Percentiles rank a stretch among this genome's conserved stretches.
phyloP scores from a whole-genome alignment of 2,329 filamentous ascomycete species.

The Hypoxylon sp. region DNA sequence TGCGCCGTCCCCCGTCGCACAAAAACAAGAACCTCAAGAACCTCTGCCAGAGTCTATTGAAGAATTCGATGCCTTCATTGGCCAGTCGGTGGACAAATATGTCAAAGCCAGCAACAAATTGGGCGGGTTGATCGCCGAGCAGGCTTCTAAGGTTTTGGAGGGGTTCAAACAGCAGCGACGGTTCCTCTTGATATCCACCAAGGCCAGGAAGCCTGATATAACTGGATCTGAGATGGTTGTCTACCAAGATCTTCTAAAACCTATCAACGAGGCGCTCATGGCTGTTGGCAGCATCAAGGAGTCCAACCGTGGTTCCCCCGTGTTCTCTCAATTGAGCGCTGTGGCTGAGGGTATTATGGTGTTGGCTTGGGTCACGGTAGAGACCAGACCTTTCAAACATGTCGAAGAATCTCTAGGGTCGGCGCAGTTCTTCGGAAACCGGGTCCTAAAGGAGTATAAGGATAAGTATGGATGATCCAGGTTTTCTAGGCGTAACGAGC shows the following conservation, averaged over 20 bases:
- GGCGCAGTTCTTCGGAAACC: constrained; percentile 94
- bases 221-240: constrained; percentile 70
- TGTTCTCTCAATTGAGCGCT: constrained; percentile 86
- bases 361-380: constrained; percentile 90
- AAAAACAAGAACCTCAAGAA: constrained; percentile 62
- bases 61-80: constrained; percentile 87
- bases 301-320: constrained; percentile 79
- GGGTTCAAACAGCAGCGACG: constrained; percentile 88
- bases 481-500: background rate
- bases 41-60: constrained; percentile 82
- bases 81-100: constrained; percentile 81
- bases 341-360: constrained; percentile 92
- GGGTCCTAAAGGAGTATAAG: constrained; percentile 91
- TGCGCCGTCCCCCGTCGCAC: constrained; percentile 52
- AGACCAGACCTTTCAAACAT: constrained; percentile 85
- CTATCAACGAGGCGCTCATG: constrained; percentile 86
- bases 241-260: constrained; percentile 85
- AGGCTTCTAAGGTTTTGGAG: constrained; percentile 71
- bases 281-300: constrained; percentile 86
- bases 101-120: constrained; percentile 82
- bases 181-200: constrained; percentile 89
- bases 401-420: constrained; percentile 86
- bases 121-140: constrained; percentile 83
- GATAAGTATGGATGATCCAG: constrained; percentile 63
- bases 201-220: constrained; percentile 91